Evolutionary conservation across 139 green algal genomes (phyloP).

Genomic region (Spirogloea muscicola): DNA sequence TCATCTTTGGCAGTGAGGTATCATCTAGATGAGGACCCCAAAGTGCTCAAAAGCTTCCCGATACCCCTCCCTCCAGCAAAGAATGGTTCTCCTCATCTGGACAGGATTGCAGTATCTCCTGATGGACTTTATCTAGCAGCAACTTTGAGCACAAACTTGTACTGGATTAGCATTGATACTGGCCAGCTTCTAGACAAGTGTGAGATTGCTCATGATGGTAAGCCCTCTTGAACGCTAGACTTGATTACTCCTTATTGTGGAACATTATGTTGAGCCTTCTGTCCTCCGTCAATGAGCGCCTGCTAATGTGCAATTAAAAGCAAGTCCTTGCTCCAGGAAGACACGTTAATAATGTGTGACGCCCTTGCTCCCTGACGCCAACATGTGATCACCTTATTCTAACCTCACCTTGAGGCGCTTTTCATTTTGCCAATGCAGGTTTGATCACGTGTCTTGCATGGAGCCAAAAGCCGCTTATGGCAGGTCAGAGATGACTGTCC

Average conservation of each 20-base stretch:
- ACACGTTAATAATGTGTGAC: neutral
- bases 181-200: slow-evolving; percentile 11
- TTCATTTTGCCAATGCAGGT: slow-evolving; percentile 3
- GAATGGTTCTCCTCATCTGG: slow-evolving; percentile 24
- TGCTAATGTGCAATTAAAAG: neutral
- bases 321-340: neutral
- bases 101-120: slow-evolving; percentile 27
- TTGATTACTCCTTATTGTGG: too few relatives aligned
- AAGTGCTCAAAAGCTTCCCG: slow-evolving; percentile 26
- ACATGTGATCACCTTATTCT: neutral
- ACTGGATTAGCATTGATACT: slow-evolving; percentile 14
- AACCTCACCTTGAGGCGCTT: neutral
- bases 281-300: neutral
- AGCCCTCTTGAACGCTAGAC: too few relatives aligned
- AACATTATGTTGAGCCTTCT: too few relatives aligned
- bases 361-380: neutral
- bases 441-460: slow-evolving; percentile 31
- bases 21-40: slow-evolving; percentile 43
- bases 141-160: neutral
- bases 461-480: slow-evolving; percentile 10
- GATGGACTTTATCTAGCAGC: slow-evolving; percentile 22
- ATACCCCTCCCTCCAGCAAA: slow-evolving; percentile 9
- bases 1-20: slow-evolving; percentile 24
- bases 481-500: neutral
- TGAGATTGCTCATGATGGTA: slow-evolving; percentile 39